Conservation (phyloP, 768 basidiomycete species). For the Suillus alpinus region DNA sequence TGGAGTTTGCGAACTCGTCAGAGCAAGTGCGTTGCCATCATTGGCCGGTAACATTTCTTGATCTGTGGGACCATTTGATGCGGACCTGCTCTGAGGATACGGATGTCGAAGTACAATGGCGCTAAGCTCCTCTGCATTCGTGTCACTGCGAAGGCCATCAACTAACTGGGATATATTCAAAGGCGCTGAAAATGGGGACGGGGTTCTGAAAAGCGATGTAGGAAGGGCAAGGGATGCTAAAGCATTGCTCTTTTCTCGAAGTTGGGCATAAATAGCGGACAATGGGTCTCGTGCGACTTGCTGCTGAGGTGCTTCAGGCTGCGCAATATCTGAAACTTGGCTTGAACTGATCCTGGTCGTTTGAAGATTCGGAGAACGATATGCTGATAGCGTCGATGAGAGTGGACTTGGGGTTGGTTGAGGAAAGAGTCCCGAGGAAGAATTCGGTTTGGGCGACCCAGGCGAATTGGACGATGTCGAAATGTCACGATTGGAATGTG, state of each 20-base stretch:
- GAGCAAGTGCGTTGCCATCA: background rate
- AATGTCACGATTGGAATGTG: background rate
- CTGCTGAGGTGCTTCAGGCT: background rate
- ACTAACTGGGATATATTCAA: background rate
- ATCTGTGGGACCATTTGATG: background rate
- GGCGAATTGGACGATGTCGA: background rate
- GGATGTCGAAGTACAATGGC: slow-evolving; percentile 10
- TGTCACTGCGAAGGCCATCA: slow-evolving; percentile 1
- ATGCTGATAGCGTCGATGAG: background rate
- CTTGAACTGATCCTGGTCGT: background rate
- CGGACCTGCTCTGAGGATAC: slow-evolving; percentile 6
- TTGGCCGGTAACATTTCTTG: background rate
- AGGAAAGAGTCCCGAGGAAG: background rate
- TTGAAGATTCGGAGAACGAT: background rate
- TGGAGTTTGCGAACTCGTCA: background rate
- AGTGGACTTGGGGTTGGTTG: background rate
- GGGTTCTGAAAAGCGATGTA: slow-evolving; percentile 1
- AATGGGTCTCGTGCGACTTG: slow-evolving; percentile 7
- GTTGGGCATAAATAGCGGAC: slow-evolving; percentile 10
- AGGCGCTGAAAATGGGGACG: slow-evolving; percentile 11
- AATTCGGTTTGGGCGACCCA: background rate
- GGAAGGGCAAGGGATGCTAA: slow-evolving; percentile 13
- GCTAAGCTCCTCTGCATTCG: background rate
- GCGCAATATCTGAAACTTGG: background rate
- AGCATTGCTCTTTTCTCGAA: slow-evolving; percentile 13